Percentiles rank a stretch among this genome's conserved stretches.
Evolutionary conservation across 2,329 filamentous ascomycete species (phyloP).

Genomic region (Penicillium occitanis): DNA sequence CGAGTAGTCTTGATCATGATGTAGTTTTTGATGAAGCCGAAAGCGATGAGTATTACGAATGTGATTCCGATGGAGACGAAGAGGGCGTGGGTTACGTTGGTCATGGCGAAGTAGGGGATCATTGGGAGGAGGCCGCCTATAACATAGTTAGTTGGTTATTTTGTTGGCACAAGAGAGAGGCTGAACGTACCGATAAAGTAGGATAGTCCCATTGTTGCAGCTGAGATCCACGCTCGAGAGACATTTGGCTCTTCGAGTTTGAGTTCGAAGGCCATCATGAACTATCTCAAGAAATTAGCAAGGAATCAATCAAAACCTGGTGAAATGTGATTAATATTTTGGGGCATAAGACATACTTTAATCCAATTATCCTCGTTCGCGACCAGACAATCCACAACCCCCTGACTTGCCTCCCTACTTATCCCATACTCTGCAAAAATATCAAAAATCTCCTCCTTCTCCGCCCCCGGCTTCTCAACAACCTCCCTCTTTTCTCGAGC

Average conservation of each 20-base stretch:
- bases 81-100: constrained; percentile 42
- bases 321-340: no score
- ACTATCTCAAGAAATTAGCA: constrained; percentile 30
- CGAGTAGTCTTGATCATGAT: no score
- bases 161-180: neutral
- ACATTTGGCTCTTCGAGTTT: constrained; percentile 47
- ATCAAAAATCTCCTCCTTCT: constrained; percentile 47
- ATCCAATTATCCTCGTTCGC: constrained; percentile 53
- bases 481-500: constrained; percentile 49
- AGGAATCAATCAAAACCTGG: neutral
- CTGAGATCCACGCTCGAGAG: constrained; percentile 50
- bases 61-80: constrained; percentile 48
- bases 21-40: constrained; percentile 47
- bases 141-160: neutral
- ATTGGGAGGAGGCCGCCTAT: constrained; percentile 42
- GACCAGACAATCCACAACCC: constrained; percentile 54
- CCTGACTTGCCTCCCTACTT: constrained; percentile 43
- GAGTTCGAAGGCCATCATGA: constrained; percentile 62
- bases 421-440: constrained; percentile 55
- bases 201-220: constrained; percentile 36
- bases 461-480: constrained; percentile 44
- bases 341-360: constrained; percentile 25
- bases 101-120: constrained; percentile 49
- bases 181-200: constrained; percentile 33
- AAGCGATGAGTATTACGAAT: constrained; percentile 43